These are phyloP conservation scores for Diaporthe vaccinii DNA, from an alignment of 2,329 filamentous ascomycete species.

Conservation along the genomic window DNA sequence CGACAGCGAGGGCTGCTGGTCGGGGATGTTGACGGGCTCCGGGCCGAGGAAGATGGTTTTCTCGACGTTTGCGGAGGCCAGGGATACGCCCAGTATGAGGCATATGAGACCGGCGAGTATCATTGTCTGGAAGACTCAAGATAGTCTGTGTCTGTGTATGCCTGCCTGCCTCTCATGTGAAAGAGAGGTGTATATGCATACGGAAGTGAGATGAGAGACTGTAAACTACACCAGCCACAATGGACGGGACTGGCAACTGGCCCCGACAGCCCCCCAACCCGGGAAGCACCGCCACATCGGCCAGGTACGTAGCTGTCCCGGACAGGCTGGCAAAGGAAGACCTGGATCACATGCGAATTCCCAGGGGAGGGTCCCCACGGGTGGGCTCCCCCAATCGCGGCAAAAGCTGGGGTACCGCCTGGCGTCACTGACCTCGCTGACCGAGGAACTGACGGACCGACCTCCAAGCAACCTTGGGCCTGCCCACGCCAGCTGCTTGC, in stretches of 20 bases:
- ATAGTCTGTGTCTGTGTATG: neutral
- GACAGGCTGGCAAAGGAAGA: neutral
- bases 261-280: neutral
- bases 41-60: conserved; percentile 91
- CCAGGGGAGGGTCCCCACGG: conserved; percentile 14
- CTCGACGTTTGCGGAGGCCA: conserved; percentile 80
- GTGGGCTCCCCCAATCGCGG: conserved; percentile 24
- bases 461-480: conserved; percentile 14
- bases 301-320: neutral
- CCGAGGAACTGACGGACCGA: conserved; percentile 25
- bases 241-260: neutral
- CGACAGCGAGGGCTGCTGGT: conserved; percentile 67
- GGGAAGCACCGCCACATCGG: conserved; percentile 2
- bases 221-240: conserved; percentile 16
- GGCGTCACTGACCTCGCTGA: conserved; percentile 27
- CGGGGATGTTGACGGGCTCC: conserved; percentile 65
- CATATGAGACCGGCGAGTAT: conserved; percentile 31
- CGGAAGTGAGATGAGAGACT: neutral
- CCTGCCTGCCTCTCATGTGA: neutral
- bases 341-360: conserved; percentile 20
- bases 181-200: neutral
- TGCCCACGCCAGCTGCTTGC: neutral
- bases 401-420: conserved; percentile 23
- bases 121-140: neutral
- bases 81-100: conserved; percentile 38